Conservation (phyloP, 768 basidiomycete genomes). For the Termitomyces sp. region DNA sequence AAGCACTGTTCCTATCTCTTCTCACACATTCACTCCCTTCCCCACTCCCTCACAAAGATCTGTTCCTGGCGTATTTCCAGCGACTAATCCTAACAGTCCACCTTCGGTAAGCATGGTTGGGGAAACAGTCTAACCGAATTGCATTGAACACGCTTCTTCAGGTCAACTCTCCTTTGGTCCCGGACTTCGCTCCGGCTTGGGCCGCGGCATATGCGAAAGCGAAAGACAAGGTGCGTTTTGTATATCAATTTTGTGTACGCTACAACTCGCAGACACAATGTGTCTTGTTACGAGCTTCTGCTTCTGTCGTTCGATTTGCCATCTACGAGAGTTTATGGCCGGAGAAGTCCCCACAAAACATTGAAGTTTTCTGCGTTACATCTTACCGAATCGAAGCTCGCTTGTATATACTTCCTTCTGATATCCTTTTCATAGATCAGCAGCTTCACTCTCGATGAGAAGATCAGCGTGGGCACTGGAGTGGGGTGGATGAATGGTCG, state of each 20-base stretch:
- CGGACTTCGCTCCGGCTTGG: slow-evolving; percentile 54
- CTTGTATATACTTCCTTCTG: neutral
- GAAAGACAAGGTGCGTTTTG: slow-evolving; percentile 38
- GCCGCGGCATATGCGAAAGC: slow-evolving; percentile 53
- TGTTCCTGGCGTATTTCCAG: slow-evolving; percentile 46
- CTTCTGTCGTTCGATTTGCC: neutral
- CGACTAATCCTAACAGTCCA: slow-evolving; percentile 49
- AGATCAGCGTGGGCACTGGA: slow-evolving; percentile 60
- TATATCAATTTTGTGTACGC: neutral
- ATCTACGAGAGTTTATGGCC: neutral
- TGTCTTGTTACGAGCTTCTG: neutral
- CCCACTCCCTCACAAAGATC: slow-evolving; percentile 54
- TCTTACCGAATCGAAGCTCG: neutral
- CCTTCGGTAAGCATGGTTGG: slow-evolving; percentile 38
- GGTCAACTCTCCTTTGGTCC: slow-evolving; percentile 31
- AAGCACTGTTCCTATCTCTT: slow-evolving; percentile 10
- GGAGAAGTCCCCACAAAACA: neutral
- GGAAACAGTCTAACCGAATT: neutral
- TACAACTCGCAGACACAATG: too few species aligned
- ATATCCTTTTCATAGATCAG: slow-evolving; percentile 30
- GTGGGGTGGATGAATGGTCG: slow-evolving; percentile 59
- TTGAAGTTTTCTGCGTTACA: neutral
- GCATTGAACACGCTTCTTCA: slow-evolving; percentile 6
- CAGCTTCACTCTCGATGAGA: slow-evolving; percentile 52
- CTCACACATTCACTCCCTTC: slow-evolving; percentile 41